These are phyloP conservation scores for Amanita pallidorosea DNA, from an alignment of 768 basidiomycete genomes.

Conservation along the genomic window DNA sequence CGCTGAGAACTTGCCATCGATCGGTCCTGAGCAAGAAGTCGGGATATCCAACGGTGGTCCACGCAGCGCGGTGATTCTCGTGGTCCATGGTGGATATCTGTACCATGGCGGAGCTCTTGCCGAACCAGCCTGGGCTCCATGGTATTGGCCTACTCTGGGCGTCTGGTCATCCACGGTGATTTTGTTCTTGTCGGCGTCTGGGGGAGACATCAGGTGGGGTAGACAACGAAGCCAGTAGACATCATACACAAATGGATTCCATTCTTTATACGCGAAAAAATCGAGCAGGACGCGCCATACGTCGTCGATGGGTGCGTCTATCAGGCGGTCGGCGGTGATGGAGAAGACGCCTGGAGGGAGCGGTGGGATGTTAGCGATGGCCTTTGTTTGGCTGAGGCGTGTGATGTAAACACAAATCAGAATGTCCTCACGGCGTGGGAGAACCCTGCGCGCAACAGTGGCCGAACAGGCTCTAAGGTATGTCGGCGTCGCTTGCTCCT, in stretches of 20 bases:
- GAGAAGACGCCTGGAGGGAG: slow-evolving; percentile 24
- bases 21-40: slow-evolving; percentile 15
- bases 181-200: slow-evolving; percentile 1
- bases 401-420: neutral
- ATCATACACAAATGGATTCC: slow-evolving; percentile 12
- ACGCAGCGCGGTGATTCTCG: slow-evolving; percentile 14
- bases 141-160: slow-evolving; percentile 10
- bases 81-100: slow-evolving; percentile 20
- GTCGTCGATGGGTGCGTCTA: slow-evolving; percentile 37
- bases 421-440: too few species aligned
- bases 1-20: slow-evolving; percentile 19
- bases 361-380: slow-evolving; percentile 15
- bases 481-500: slow-evolving; percentile 9
- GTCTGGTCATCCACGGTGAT: neutral
- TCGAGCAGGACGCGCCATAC: slow-evolving; percentile 43
- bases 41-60: slow-evolving; percentile 17
- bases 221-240: too few species aligned
- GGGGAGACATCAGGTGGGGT: too few species aligned
- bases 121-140: slow-evolving; percentile 16
- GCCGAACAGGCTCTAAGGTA: too few species aligned
- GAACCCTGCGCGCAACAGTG: too few species aligned
- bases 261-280: slow-evolving; percentile 38
- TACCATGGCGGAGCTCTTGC: slow-evolving; percentile 17
- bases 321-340: slow-evolving; percentile 23
- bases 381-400: neutral